Conservation (phyloP, 139 green algal genomes). For the Pleodorina starrii region DNA sequence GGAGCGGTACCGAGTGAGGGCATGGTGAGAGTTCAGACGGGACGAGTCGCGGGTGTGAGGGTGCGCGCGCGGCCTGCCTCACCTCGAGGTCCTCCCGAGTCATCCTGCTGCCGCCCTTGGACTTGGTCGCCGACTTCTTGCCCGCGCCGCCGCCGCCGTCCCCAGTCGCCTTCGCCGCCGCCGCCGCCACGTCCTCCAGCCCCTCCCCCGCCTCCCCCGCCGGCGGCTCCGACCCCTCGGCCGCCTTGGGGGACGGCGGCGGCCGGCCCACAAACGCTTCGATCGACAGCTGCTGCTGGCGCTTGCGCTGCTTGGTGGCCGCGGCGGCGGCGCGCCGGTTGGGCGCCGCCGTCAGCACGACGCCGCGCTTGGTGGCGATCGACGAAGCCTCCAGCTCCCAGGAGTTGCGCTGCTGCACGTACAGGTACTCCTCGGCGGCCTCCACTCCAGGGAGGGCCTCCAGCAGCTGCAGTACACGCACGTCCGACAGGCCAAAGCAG, state of each 20-base stretch:
- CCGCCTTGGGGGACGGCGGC: neutral
- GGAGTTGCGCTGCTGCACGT: slow-evolving; percentile 50
- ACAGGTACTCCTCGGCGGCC: slow-evolving; percentile 31
- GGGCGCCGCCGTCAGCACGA: neutral
- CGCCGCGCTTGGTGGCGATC: neutral
- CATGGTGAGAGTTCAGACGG: too few species aligned
- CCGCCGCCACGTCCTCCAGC: slow-evolving; percentile 21
- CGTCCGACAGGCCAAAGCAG: slow-evolving; percentile 75
- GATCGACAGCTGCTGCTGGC: slow-evolving; percentile 26
- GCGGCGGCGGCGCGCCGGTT: slow-evolving; percentile 18
- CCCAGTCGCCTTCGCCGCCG: neutral
- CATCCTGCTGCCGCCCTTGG: neutral
- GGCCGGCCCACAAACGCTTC: slow-evolving; percentile 34
- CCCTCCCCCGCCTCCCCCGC: neutral
- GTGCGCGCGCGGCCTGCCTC: too few species aligned
- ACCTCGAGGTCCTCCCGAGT: slow-evolving; percentile 22
- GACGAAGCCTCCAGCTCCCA: slow-evolving; percentile 53
- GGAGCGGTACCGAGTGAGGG: too few species aligned
- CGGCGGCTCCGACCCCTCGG: neutral
- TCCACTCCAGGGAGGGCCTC: slow-evolving; percentile 71
- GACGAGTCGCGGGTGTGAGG: too few species aligned
- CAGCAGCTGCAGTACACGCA: slow-evolving; percentile 71
- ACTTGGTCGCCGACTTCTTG: neutral
- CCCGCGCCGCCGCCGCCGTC: neutral
- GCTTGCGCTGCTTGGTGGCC: slow-evolving; percentile 21